Evolutionary conservation across 2,329 filamentous ascomycete species (phyloP).

Genomic region (Alternaria brassicae): DNA sequence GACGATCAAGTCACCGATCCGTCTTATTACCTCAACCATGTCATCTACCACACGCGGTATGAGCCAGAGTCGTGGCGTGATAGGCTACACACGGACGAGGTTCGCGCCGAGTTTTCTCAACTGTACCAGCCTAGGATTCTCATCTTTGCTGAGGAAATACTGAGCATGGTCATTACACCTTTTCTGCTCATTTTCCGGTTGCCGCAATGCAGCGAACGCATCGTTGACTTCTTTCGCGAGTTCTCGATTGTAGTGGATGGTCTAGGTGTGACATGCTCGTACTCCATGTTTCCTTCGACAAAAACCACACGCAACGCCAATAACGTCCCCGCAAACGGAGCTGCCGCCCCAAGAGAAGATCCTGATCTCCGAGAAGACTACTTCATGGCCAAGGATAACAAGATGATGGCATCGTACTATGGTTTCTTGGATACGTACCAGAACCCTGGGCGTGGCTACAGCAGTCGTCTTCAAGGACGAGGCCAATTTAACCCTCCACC

Average conservation of each 20-base stretch:
- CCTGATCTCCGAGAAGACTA: conserved; percentile 79
- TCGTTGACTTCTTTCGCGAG: conserved; percentile 97
- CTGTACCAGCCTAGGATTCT: conserved; percentile 92
- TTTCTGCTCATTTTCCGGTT: conserved; percentile 87
- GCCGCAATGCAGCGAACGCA: conserved; percentile 85
- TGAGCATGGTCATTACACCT: conserved; percentile 91
- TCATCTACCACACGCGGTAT: conserved; percentile 93
- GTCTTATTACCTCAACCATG: conserved; percentile 83
- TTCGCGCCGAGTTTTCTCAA: conserved; percentile 86
- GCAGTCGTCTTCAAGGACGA: conserved; percentile 12
- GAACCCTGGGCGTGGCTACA: conserved; percentile 46
- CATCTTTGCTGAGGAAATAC: conserved; percentile 89
- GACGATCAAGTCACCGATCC: conserved; percentile 92
- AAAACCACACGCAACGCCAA: conserved; percentile 67
- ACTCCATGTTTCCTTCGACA: conserved; percentile 96
- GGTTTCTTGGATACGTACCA: conserved; percentile 91
- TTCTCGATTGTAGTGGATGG: conserved; percentile 98
- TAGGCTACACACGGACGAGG: conserved; percentile 90
- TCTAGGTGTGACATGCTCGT: conserved; percentile 94
- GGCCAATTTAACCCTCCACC: conserved; percentile 76
- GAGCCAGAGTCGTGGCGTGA: conserved; percentile 87
- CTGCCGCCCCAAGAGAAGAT: conserved; percentile 57
- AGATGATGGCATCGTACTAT: conserved; percentile 97
- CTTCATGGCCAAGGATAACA: conserved; percentile 92
- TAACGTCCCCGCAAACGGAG: conserved; percentile 54